These are phyloP conservation scores for Chytriomyces sp. DNA, from an alignment of 192 early-diverging fungal species.

Conservation along the genomic window DNA sequence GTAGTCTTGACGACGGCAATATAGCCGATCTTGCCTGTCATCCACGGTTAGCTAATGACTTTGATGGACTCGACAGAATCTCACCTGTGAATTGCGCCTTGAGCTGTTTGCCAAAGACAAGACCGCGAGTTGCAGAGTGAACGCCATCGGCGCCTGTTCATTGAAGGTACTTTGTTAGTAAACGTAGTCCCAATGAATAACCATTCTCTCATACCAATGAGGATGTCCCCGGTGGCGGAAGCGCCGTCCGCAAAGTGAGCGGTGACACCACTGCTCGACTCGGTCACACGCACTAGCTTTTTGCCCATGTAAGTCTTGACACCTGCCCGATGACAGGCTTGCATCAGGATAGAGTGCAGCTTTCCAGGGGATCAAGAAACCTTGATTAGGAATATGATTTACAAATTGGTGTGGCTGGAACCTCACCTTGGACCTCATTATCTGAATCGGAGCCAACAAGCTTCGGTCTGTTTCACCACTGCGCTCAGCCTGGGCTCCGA, in stretches of 20 bases:
- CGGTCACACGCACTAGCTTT: constrained; percentile 3
- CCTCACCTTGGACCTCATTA: constrained; percentile 1
- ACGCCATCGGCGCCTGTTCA: constrained; percentile 22
- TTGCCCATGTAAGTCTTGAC: neutral
- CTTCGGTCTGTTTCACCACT: neutral
- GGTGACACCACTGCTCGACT: neutral
- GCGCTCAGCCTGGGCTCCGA: neutral
- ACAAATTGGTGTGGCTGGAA: neutral
- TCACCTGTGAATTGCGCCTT: constrained; percentile 13
- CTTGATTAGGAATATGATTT: no score
- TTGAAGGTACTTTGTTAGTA: no score
- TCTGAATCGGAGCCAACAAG: neutral
- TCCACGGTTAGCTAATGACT: no score
- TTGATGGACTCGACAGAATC: no score
- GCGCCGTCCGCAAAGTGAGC: constrained; percentile 12
- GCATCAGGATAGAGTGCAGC: constrained; percentile 10
- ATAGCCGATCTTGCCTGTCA: constrained; percentile 13
- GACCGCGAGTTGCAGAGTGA: constrained; percentile 10
- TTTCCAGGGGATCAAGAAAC: neutral
- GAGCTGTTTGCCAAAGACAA: constrained; percentile 37
- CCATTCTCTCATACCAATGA: constrained; percentile 19
- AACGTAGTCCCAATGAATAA: no score
- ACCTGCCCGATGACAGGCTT: constrained; percentile 9
- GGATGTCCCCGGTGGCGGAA: constrained; percentile 2
- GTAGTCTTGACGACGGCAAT: constrained; percentile 14